Conservation (phyloP, 306 rosid species). For the Fagus crenata region DNA sequence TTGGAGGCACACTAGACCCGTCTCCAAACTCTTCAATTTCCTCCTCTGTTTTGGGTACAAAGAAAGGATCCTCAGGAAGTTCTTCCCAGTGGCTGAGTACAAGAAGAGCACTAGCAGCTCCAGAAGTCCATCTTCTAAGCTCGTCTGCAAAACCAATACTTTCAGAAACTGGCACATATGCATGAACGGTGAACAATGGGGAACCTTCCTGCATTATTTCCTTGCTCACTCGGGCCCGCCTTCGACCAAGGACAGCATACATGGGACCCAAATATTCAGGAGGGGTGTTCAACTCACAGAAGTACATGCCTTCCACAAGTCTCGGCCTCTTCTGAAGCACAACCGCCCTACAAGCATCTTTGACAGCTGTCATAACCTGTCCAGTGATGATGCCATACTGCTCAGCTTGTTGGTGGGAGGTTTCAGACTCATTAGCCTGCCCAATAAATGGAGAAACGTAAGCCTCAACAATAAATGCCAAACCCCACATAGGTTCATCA, state of each 20-base stretch:
- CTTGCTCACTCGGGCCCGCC: conserved; percentile 72
- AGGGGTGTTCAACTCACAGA: conserved; percentile 75
- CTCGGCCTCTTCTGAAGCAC: conserved; percentile 78
- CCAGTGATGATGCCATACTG: conserved; percentile 74
- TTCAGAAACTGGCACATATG: conserved; percentile 82
- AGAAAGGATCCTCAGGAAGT: conserved; percentile 85
- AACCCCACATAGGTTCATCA: conserved; percentile 92
- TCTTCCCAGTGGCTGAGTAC: conserved; percentile 95
- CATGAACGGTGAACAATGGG: conserved; percentile 88
- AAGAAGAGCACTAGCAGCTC: conserved; percentile 83
- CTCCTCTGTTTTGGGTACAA: conserved; percentile 87
- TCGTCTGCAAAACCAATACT: conserved; percentile 93
- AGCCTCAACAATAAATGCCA: conserved; percentile 81
- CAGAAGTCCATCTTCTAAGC: conserved; percentile 80
- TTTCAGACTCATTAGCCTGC: conserved; percentile 53
- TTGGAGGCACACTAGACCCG: conserved; percentile 89
- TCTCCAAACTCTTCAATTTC: conserved; percentile 94
- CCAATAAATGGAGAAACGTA: conserved; percentile 46
- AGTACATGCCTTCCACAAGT: conserved; percentile 95
- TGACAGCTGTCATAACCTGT: conserved; percentile 78
- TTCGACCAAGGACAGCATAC: conserved; percentile 89
- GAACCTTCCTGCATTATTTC: conserved; percentile 99
- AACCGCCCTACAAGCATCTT: conserved; percentile 84
- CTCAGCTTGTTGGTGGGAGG: conserved; percentile 55
- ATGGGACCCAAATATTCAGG: conserved; percentile 75